Conservation (phyloP, 108 stramenopile genomes). For the Phaeodactylum tricornutum region DNA sequence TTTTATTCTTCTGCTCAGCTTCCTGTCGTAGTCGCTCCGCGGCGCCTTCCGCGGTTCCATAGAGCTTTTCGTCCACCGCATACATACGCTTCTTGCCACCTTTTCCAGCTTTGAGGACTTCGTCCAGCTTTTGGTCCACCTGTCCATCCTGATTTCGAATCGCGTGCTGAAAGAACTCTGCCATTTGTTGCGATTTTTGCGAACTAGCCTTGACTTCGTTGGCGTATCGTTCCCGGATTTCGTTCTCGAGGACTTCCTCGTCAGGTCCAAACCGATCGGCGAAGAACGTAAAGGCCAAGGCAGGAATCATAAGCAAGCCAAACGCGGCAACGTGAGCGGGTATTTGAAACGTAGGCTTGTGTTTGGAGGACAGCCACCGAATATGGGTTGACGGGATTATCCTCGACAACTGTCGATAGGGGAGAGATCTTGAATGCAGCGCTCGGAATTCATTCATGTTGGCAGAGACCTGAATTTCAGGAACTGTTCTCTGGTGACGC, state of each 20-base stretch:
- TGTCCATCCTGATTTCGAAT: slow-evolving; percentile 4
- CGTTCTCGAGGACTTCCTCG: slow-evolving; percentile 1
- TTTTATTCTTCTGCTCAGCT: no score
- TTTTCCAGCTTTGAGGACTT: slow-evolving; percentile 31
- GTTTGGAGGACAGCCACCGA: no score
- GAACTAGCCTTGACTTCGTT: no score
- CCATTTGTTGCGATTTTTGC: slow-evolving; percentile 1
- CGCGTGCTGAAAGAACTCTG: background rate
- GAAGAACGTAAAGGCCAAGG: slow-evolving; percentile 15
- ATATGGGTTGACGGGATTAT: no score
- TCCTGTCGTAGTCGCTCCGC: no score
- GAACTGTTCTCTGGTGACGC: no score
- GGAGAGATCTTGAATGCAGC: no score
- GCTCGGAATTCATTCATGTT: no score
- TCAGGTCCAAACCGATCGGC: background rate
- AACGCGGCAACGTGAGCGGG: slow-evolving; percentile 41
- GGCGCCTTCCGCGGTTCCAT: slow-evolving; percentile 42
- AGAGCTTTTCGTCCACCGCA: slow-evolving; percentile 34
- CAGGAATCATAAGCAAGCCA: slow-evolving; percentile 25
- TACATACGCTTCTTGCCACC: slow-evolving; percentile 33
- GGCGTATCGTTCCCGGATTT: background rate
- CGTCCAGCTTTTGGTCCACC: slow-evolving; percentile 23
- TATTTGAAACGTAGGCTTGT: slow-evolving; percentile 22
- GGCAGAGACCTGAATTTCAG: no score
- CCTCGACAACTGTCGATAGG: no score